phyloP scores from a whole-genome alignment of 1,284 basidiomycete species.

The Ceratobasidium sp. region DNA sequence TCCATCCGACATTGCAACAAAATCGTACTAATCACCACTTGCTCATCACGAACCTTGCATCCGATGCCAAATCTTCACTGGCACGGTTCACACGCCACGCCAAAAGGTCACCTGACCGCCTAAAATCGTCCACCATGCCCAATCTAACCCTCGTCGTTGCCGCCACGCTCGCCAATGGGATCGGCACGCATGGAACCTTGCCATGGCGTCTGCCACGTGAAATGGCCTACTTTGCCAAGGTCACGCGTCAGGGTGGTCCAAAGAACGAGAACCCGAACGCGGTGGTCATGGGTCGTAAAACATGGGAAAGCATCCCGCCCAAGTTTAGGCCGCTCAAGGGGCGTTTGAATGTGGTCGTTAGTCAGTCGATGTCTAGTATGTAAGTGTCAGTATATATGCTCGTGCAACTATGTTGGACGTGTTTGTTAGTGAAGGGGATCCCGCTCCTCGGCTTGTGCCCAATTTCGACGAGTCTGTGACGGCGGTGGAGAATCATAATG shows the following conservation, averaged over 20 bases:
- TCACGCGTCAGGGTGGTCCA: constrained; percentile 66
- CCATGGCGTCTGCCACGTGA: constrained; percentile 93
- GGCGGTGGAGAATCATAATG: constrained; percentile 43
- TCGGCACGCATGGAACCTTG: constrained; percentile 74
- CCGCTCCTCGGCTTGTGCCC: constrained; percentile 15
- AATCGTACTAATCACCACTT: too few relatives aligned
- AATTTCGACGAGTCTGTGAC: constrained; percentile 28
- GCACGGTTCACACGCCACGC: background rate
- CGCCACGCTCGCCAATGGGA: constrained; percentile 86
- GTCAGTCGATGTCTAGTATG: constrained; percentile 68
- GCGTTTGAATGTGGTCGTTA: constrained; percentile 84
- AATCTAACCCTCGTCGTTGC: constrained; percentile 89
- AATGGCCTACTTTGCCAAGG: constrained; percentile 90
- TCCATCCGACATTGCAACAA: too few relatives aligned
- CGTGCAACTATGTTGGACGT: background rate
- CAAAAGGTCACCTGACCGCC: background rate
- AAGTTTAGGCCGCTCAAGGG: constrained; percentile 84
- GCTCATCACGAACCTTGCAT: too few relatives aligned
- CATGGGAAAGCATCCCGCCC: constrained; percentile 96
- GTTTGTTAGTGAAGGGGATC: background rate
- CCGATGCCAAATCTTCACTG: too few relatives aligned
- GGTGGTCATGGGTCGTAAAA: constrained; percentile 95
- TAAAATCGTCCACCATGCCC: constrained; percentile 10
- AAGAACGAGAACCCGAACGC: constrained; percentile 61
- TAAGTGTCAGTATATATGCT: constrained; percentile 52